Evolutionary conservation across 2,329 filamentous ascomycete species (phyloP).

Genomic region (Epichloe elymi): DNA sequence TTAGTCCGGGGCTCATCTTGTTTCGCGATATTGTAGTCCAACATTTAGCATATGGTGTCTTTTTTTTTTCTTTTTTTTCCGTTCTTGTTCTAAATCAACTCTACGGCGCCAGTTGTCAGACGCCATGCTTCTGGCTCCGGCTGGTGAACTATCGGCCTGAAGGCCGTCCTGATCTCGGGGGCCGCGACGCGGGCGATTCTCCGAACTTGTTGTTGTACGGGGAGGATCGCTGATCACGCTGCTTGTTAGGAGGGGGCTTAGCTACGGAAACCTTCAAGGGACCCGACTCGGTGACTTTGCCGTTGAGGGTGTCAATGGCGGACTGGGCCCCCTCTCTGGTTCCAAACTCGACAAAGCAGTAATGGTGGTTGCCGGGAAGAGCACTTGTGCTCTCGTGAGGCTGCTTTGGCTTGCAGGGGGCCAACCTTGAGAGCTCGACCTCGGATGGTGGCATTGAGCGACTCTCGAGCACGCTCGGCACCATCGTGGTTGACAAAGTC

Average conservation of each 20-base stretch:
- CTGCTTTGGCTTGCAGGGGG: constrained; percentile 47
- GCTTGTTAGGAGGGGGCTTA: constrained; percentile 1
- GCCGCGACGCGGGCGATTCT: not conserved
- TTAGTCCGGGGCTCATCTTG: too few species aligned
- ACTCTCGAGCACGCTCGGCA: constrained; percentile 38
- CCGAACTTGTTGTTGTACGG: not conserved
- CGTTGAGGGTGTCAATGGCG: constrained; percentile 26
- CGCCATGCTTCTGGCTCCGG: constrained; percentile 3
- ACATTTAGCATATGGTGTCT: too few species aligned
- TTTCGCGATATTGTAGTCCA: too few species aligned
- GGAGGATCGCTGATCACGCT: not conserved
- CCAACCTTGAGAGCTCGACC: constrained; percentile 51
- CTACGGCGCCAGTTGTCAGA: constrained; percentile 4
- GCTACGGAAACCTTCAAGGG: constrained; percentile 10
- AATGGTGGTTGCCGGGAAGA: constrained; percentile 44
- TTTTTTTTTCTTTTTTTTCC: not conserved
- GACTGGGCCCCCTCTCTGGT: constrained; percentile 38
- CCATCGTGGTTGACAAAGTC: constrained; percentile 46
- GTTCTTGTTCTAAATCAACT: too few species aligned
- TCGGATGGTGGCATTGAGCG: constrained; percentile 40
- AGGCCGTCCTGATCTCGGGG: not conserved
- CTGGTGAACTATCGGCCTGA: not conserved
- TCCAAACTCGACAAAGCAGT: constrained; percentile 52
- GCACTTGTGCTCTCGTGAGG: constrained; percentile 36
- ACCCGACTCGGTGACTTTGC: constrained; percentile 11